Base-by-base conservation (phyloP, 1,284 basidiomycete species). In the Ustilago tritici region DNA sequence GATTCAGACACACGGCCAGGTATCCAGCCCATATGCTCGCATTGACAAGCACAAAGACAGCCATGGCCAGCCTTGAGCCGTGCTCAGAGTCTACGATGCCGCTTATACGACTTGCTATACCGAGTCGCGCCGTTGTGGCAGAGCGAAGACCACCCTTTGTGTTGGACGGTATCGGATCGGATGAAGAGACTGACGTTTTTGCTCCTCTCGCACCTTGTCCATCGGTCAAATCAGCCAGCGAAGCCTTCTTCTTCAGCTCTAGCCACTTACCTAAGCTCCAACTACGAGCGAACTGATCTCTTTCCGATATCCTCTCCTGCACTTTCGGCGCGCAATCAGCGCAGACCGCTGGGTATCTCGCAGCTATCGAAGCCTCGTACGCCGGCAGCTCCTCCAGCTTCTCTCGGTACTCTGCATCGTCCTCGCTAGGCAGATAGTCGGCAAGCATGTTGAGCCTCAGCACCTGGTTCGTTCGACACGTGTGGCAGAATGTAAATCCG, bases 391-490 rank as follows among this genome's bases (percentile, higher is more conserved):
- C 47, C 3, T 31, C 52, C 2, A 82, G 62, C 47, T 74, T 76
- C 9, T 56, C 35, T 9, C 55, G 46, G 60, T 79, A 82, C 23
- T 70, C 72, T 17, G 72, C 61, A 54, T 71, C 67, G 3, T 70
- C 62, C 32, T 82, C 80, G 38, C 76, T 70, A 0, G 76, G 68
- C 10, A 83, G 61, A 54, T 82, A 81, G 64, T 81, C 77, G 11
- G 82, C 74, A 14, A 84, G 70, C 66, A 84, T 65, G 52, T 80
- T 79, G 43, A 82, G 61, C 5, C 75, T 76, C 23, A 84, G 65
- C 12, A 79, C 75, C 55, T 84, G 82, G 60, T 84, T 83, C 11
- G 81, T 83, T 35, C 75, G 72, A 56, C 82, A 84, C 5, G 75
- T 77, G 57, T 82, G 80, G 61, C 82, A 84, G 55, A 84, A 84